phyloP scores from a whole-genome alignment of 2,329 filamentous ascomycete species.

The Fusarium coicis region DNA sequence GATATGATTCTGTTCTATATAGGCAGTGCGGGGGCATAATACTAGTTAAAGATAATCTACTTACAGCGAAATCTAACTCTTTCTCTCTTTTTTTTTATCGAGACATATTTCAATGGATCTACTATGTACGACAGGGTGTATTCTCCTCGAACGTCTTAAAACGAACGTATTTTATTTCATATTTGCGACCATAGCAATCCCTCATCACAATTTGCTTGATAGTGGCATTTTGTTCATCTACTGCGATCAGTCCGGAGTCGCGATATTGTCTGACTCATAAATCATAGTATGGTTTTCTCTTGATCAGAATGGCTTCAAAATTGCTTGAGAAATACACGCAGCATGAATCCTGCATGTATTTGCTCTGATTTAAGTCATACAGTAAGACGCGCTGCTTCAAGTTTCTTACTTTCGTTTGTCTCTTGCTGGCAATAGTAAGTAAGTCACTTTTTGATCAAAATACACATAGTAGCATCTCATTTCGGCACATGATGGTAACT shows the following conservation, averaged over 20 bases:
- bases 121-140: too few relatives aligned
- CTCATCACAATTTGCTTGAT: rapidly evolving
- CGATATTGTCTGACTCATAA: neutral
- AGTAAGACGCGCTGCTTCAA: neutral
- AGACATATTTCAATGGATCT: too few relatives aligned
- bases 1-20: too few relatives aligned
- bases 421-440: rapidly evolving
- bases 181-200: rapidly evolving
- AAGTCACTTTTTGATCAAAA: too few relatives aligned
- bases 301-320: too few relatives aligned
- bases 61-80: neutral
- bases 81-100: neutral
- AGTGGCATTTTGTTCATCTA: neutral
- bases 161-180: rapidly evolving
- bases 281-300: rapidly evolving
- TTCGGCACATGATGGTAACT: neutral
- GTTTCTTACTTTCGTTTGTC: neutral
- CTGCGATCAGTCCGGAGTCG: rapidly evolving
- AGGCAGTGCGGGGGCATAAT: too few relatives aligned
- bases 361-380: neutral
- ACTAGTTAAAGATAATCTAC: neutral
- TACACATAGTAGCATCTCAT: too few relatives aligned
- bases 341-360: neutral
- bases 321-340: too few relatives aligned
- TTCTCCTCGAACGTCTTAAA: too few relatives aligned